Evolutionary conservation across 148 eudicot species (phyloP).

Genomic region (Vaccinium myrtillus): DNA sequence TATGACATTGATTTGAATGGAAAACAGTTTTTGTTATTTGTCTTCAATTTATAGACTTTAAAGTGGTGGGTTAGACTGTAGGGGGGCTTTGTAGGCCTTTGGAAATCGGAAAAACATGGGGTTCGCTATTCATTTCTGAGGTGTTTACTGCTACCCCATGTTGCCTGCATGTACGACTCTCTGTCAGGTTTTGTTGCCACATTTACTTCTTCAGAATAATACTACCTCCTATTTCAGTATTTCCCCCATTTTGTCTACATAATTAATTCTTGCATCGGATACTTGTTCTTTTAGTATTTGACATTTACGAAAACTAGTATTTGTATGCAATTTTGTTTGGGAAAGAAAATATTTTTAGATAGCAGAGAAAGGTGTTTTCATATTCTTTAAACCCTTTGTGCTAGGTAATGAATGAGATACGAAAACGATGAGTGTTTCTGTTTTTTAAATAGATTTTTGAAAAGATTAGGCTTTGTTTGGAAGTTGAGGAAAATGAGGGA

Average conservation of each 20-base stretch:
- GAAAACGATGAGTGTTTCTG: neutral
- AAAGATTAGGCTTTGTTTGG: too few relatives aligned
- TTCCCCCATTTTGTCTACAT: too few relatives aligned
- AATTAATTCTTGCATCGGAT: too few relatives aligned
- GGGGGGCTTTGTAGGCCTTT: constrained; percentile 10
- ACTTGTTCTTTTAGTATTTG: too few relatives aligned
- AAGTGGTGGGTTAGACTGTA: neutral
- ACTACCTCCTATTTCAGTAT: too few relatives aligned
- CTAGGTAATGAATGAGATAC: neutral
- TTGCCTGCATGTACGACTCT: constrained; percentile 17
- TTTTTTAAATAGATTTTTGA: neutral
- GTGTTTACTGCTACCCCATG: constrained; percentile 21
- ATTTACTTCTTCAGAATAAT: neutral
- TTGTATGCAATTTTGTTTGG: neutral
- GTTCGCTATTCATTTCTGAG: constrained; percentile 33
- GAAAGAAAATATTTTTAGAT: neutral
- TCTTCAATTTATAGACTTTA: neutral
- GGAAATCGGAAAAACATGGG: constrained; percentile 26
- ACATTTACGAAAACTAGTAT: too few relatives aligned
- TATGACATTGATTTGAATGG: neutral
- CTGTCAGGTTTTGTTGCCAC: constrained; percentile 8
- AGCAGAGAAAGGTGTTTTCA: too few relatives aligned
- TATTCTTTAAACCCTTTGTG: neutral
- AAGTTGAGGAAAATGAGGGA: too few relatives aligned
- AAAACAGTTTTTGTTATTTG: neutral